Base-by-base conservation (phyloP, 2,329 filamentous ascomycete species). In the Huntiella bhutanensis region DNA sequence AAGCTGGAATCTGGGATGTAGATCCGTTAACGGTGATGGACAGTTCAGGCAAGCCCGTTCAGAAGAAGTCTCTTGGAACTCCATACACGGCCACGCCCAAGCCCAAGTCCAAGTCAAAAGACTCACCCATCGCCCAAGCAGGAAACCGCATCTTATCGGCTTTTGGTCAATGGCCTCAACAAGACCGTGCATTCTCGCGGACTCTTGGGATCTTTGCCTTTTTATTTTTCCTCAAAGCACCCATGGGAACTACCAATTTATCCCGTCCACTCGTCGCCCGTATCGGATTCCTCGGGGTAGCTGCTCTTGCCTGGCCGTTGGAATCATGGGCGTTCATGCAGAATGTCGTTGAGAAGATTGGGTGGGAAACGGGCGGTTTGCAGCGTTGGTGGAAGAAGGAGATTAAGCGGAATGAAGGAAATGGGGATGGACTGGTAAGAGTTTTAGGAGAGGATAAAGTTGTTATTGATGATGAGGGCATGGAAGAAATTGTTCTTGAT, bases 1-100 rank as follows among this genome's bases (percentile, higher is more conserved):
- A 46, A 40, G 48, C 44, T 10, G 48, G 44, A 11, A 49, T 49
- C 33, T 49, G 44, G 44, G 48, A 49, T 17, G 44, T 45, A 10
- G 41, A 49, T 12, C 44, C 48, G 13, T 15, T 49, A 19, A 41
- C 45, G 13, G 13, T 49, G 11, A 40, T 49, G 12, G 36, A 44
- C 32, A 32, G 41, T 12, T 22, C 35, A 8, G 48, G 41, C 12
- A 37, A 33, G 6, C 40, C 33, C 4, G 36, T 34, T 17, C 32
- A 41, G 16, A 41, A 22, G 8, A 42, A 44, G 33, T 41, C 36
- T 2, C 17, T 15, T 5, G 38, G 10, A 7, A 32, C 33, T 19
- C 22, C 22, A 10, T 3, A 28, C 22, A 28, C 22, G 6, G 6
- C 22, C 7, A 28, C 22, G 6, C 4, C 22, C 7, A 28, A 38